A percentile compares a stretch with the other conserved stretches of the same genome.
Conservation (phyloP, 2,329 filamentous ascomycete species). For the Fusarium sp. region DNA sequence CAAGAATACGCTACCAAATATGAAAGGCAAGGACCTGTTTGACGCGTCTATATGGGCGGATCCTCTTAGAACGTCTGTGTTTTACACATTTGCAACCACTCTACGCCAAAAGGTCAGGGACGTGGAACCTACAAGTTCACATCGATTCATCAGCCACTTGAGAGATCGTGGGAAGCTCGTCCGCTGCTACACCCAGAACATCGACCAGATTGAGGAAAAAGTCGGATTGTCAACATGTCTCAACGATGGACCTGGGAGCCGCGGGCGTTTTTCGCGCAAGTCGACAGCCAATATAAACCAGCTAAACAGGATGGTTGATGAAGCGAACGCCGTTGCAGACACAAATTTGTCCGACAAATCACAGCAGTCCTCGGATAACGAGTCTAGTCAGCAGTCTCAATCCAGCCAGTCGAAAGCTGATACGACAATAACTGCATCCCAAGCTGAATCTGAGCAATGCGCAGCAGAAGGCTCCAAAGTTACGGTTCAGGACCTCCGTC, state of each 20-base stretch:
- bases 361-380: conserved; percentile 39
- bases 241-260: conserved; percentile 72
- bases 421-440: conserved; percentile 21
- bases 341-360: conserved; percentile 44
- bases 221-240: conserved; percentile 77
- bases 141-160: conserved; percentile 78
- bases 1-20: conserved; percentile 66
- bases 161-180: conserved; percentile 78
- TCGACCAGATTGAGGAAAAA: conserved; percentile 80
- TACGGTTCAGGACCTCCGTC: conserved; percentile 42
- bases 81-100: conserved; percentile 80
- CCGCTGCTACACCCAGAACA: conserved; percentile 82
- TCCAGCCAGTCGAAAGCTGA: conserved; percentile 35
- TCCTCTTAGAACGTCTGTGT: conserved; percentile 76
- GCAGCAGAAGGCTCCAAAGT: conserved; percentile 40
- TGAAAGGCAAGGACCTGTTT: conserved; percentile 81
- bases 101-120: conserved; percentile 74
- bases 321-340: conserved; percentile 45
- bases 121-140: conserved; percentile 75
- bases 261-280: conserved; percentile 71
- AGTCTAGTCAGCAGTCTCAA: conserved; percentile 39
- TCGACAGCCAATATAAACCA: conserved; percentile 56
- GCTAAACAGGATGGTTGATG: conserved; percentile 58
- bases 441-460: conserved; percentile 42
- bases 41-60: conserved; percentile 80